A percentile compares a stretch with the other conserved stretches of the same genome.
These are phyloP conservation scores for Diplodia seriata DNA, from an alignment of 2,329 filamentous ascomycete species.

Conservation along the genomic window DNA sequence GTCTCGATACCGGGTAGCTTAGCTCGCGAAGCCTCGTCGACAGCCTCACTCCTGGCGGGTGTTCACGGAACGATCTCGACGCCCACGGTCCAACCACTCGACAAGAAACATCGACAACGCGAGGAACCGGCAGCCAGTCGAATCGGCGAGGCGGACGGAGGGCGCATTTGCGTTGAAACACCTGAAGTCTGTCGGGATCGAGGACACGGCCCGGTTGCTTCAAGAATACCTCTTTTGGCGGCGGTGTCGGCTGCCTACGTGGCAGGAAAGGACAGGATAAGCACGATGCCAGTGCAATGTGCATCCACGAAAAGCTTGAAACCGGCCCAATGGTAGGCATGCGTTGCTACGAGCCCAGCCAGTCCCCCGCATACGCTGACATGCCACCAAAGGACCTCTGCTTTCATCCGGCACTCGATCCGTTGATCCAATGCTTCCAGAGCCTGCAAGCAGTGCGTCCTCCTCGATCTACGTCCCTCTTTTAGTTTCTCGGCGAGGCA, in stretches of 20 bases:
- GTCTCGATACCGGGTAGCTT: rapidly evolving
- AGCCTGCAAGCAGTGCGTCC: not conserved
- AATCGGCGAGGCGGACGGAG: not conserved
- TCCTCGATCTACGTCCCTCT: not conserved
- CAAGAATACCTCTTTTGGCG: not conserved
- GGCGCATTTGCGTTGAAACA: not conserved
- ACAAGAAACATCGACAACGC: not conserved
- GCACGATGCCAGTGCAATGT: not conserved
- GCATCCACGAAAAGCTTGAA: not conserved
- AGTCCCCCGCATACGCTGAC: not conserved
- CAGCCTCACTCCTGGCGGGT: not conserved
- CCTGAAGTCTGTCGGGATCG: not conserved
- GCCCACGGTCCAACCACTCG: not conserved
- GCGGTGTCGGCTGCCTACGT: not conserved
- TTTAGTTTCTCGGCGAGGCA: not conserved
- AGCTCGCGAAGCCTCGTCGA: not conserved
- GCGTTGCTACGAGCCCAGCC: not conserved
- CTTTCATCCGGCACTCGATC: not conserved
- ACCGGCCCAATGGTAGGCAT: not conserved
- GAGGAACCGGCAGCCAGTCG: not conserved
- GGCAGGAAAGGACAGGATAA: not conserved
- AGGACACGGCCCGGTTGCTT: not conserved
- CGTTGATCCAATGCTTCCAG: not conserved
- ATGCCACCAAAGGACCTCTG: not conserved
- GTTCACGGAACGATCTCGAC: not conserved